These are phyloP conservation scores for Pythium myriotylum DNA, from an alignment of 352 stramenopile species.

Conservation along the genomic window DNA sequence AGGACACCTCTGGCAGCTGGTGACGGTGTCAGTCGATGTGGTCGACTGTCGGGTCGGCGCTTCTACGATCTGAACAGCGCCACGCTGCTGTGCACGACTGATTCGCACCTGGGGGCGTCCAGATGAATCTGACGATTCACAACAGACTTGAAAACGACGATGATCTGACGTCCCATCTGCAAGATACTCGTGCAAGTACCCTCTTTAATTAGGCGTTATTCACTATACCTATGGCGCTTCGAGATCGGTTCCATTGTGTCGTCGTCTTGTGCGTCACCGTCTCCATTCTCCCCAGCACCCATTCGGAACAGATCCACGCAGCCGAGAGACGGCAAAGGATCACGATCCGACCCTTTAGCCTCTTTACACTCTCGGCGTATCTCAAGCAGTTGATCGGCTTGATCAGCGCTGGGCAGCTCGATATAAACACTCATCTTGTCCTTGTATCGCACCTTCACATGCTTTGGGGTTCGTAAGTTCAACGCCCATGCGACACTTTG, in stretches of 20 bases:
- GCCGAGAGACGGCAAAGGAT: conserved; percentile 28
- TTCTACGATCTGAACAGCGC: background rate
- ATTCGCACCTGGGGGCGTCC: background rate
- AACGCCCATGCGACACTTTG: conserved; percentile 62
- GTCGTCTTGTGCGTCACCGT: too few relatives aligned
- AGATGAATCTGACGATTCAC: background rate
- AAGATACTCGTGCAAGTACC: too few relatives aligned
- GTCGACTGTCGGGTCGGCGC: background rate
- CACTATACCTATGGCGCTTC: background rate
- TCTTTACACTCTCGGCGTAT: conserved; percentile 20
- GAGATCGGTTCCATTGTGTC: background rate
- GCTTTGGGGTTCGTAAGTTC: conserved; percentile 29
- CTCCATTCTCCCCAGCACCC: too few relatives aligned
- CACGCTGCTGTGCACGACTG: background rate
- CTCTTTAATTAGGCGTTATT: background rate
- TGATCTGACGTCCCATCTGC: too few relatives aligned
- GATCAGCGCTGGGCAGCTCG: conserved; percentile 14
- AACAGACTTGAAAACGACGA: too few relatives aligned
- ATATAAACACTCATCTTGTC: conserved; percentile 22
- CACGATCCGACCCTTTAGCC: conserved; percentile 11
- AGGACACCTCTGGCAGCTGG: too few relatives aligned
- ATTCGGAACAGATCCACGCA: conserved; percentile 23
- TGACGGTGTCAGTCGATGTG: too few relatives aligned
- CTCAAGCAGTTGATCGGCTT: conserved; percentile 12
- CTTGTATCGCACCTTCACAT: conserved; percentile 23